Evolutionary conservation across 2,329 filamentous ascomycete genomes (phyloP).

Genomic region (Neofusicoccum kwambonambiense): DNA sequence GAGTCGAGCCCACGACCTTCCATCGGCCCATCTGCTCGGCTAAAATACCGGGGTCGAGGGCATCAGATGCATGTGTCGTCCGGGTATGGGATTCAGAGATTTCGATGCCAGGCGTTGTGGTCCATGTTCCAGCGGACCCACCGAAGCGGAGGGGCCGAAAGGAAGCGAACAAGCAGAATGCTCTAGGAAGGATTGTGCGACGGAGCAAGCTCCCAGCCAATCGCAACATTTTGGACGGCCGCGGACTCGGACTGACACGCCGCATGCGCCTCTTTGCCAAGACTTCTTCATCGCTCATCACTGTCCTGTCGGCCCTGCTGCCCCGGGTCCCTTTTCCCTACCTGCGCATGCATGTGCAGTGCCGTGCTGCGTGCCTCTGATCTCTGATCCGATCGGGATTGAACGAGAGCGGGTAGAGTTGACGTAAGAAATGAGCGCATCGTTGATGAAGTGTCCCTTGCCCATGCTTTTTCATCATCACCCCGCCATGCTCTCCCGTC

Average conservation of each 20-base stretch:
- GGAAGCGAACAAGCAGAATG: not conserved
- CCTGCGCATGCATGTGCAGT: not conserved
- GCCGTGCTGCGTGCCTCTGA: not conserved
- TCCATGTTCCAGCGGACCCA: not conserved
- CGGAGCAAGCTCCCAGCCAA: slow-evolving; percentile 10
- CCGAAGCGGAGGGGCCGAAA: not conserved
- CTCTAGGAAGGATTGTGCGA: not conserved
- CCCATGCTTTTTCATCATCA: not conserved
- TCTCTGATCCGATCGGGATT: not conserved
- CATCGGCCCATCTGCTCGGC: slow-evolving; percentile 8
- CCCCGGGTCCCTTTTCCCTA: not conserved
- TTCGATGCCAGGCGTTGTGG: slow-evolving; percentile 2
- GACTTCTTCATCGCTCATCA: not conserved
- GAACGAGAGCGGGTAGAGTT: not conserved
- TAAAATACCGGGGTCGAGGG: not conserved
- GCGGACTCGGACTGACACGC: not conserved
- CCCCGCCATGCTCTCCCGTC: not conserved
- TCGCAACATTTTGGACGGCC: not conserved
- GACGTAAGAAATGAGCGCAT: slow-evolving; percentile 3
- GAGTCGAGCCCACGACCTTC: not conserved
- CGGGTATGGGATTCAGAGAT: not conserved
- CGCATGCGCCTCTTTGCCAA: not conserved
- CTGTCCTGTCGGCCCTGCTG: not conserved
- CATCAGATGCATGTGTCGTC: not conserved
- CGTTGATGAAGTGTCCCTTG: not conserved